Base-by-base conservation (phyloP, 306 rosid species). In the Geum urbanum region DNA sequence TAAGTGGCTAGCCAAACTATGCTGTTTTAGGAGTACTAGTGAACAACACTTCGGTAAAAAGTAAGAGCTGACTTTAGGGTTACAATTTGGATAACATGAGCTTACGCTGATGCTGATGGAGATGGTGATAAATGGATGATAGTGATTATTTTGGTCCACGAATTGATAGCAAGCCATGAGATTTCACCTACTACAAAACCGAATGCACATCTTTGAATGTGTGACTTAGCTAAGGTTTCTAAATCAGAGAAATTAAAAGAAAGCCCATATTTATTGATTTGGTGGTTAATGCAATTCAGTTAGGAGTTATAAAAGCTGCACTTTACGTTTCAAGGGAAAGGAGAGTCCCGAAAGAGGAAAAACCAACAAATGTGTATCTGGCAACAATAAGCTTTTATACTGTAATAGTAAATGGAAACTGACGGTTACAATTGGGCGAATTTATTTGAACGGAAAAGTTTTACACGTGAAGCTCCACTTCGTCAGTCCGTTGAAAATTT, bases 151-250 rank as follows among this genome's bases (percentile, higher is more conserved):
- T 69, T 73, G 79, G 49, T 46, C 85, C 77, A 66, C 20, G 15
- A 58, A 69, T 37, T 63, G 60, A 65, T 53, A 52, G 15, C 32
- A 35, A 16, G 55, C 84, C 40, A 14, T 65, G 40, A 3, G 63
- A 65, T 64, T 13, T 64, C 79, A 77, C 75, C 85, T 52, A 74
- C 77, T 32, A 1, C 74, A 51, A 16, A 50, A 22, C 13, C 12
- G 11, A 8, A 39, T n/a, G 51, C 24, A 51, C 27, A 47, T 43
- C 6, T 57, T 22, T 41, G 53, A 6, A 32, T 27, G 55, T 19
- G 9, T 2, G 32, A 55, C 14, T 22, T 20, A 22, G 15, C 22
- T 40, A 48, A 5, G 49, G 49, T 53, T 70, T 37, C 12, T 47
- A 8, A 39, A 18, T 1, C 18, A 24, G 10, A 49, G 11, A 32